phyloP scores from a whole-genome alignment of 148 eudicot genomes.

The Camellia granthamiana region DNA sequence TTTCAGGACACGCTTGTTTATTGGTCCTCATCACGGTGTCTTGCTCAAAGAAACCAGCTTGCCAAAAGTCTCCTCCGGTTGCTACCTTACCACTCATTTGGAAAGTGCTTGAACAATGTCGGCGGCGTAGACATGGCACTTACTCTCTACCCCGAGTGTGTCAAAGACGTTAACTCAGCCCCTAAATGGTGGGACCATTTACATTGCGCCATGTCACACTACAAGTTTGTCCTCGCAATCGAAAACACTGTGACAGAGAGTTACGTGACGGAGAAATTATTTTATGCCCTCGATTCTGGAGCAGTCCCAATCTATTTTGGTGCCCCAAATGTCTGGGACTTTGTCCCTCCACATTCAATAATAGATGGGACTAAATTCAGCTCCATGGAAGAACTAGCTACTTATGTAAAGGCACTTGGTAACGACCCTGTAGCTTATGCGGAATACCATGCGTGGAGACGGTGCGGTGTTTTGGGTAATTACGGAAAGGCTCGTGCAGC shows the following conservation, averaged over 20 bases:
- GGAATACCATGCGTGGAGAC: constrained; percentile 97
- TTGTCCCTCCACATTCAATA: constrained; percentile 88
- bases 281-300: constrained; percentile 87
- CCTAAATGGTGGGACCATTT: constrained; percentile 99
- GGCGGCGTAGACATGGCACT: constrained; percentile 89
- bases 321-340: constrained; percentile 91
- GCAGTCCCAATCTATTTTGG: constrained; percentile 94
- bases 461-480: constrained; percentile 86
- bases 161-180: constrained; percentile 39
- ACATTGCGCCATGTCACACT: constrained; percentile 97
- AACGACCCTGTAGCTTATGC: constrained; percentile 82
- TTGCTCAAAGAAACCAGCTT: constrained; percentile 64
- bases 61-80: constrained; percentile 61
- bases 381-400: constrained; percentile 69
- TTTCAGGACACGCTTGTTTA: constrained; percentile 80
- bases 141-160: constrained; percentile 75
- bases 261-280: constrained; percentile 91
- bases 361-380: constrained; percentile 79
- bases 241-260: constrained; percentile 94
- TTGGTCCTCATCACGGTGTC: constrained; percentile 99
- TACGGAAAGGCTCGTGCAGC: constrained; percentile 64
- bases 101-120: constrained; percentile 95
- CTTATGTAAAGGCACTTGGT: constrained; percentile 69
- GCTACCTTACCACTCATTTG: constrained; percentile 86
- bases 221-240: constrained; percentile 91